Conservation (phyloP, 306 rosid species). For the Carpinus viminea region DNA sequence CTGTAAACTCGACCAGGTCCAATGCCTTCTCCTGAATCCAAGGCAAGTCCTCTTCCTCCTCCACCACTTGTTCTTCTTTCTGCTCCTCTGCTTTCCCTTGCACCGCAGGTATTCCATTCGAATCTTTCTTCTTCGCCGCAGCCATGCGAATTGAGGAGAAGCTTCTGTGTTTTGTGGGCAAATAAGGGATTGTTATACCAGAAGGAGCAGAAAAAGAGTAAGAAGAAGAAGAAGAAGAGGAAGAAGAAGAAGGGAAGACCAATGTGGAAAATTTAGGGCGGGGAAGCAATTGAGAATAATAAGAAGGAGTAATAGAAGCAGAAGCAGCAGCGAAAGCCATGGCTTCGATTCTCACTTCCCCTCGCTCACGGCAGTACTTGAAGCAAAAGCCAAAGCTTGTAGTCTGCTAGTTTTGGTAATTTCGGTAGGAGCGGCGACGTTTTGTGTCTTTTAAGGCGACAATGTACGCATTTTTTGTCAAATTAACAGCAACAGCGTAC, state of each 20-base stretch:
- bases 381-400: too few species aligned
- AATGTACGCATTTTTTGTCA: background rate
- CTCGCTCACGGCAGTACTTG: too few species aligned
- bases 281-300: slow-evolving; percentile 43
- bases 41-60: slow-evolving; percentile 83
- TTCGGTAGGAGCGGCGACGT: background rate
- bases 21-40: slow-evolving; percentile 96
- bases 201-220: background rate
- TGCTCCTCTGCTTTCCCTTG: slow-evolving; percentile 5
- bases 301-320: slow-evolving; percentile 27
- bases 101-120: slow-evolving; percentile 21
- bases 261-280: slow-evolving; percentile 2
- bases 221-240: background rate
- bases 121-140: slow-evolving; percentile 32
- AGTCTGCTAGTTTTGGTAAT: background rate
- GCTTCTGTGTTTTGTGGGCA: slow-evolving; percentile 4
- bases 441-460: background rate
- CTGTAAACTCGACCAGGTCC: slow-evolving; percentile 92
- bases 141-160: slow-evolving; percentile 9
- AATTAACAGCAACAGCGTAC: too few species aligned
- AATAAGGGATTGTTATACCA: background rate
- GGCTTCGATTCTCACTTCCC: too few species aligned
- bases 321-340: slow-evolving; percentile 16
- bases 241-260: slow-evolving; percentile 13
- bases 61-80: slow-evolving; percentile 39